Evolutionary conservation across 176 grass and related monocot genomes (phyloP).

Genomic region (Juncus inflexus): DNA sequence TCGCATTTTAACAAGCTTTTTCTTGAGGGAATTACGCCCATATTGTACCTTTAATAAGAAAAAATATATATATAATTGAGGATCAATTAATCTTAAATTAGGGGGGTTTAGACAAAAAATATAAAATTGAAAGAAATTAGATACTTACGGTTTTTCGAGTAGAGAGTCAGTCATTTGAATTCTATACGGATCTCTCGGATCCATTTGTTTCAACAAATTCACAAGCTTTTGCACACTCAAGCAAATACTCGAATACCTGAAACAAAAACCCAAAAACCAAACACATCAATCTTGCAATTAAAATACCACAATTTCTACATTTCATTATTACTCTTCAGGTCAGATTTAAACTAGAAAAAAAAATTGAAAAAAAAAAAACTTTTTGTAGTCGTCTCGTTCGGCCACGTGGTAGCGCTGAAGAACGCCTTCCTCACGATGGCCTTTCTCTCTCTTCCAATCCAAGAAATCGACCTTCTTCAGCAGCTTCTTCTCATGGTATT

Average conservation of each 20-base stretch:
- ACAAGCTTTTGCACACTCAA: slow-evolving; percentile 28
- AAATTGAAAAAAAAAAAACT: slow-evolving; percentile 17
- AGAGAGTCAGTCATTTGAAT: slow-evolving; percentile 68
- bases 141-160: slow-evolving; percentile 68
- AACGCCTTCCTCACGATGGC: slow-evolving; percentile 46
- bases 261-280: neutral
- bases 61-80: too few relatives aligned
- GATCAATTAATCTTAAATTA: too few relatives aligned
- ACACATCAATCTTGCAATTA: too few relatives aligned
- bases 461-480: slow-evolving; percentile 52
- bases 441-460: slow-evolving; percentile 38
- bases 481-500: slow-evolving; percentile 56
- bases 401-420: slow-evolving; percentile 45
- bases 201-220: slow-evolving; percentile 78
- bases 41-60: too few relatives aligned
- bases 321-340: too few relatives aligned
- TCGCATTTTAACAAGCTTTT: too few relatives aligned
- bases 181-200: slow-evolving; percentile 55
- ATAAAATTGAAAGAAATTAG: too few relatives aligned
- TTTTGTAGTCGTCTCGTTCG: slow-evolving; percentile 65
- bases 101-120: neutral
- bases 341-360: too few relatives aligned
- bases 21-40: too few relatives aligned
- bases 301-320: too few relatives aligned
- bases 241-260: slow-evolving; percentile 16